Conservation (phyloP, 140 eudicot genomes). For the Erigeron philadelphicus region DNA sequence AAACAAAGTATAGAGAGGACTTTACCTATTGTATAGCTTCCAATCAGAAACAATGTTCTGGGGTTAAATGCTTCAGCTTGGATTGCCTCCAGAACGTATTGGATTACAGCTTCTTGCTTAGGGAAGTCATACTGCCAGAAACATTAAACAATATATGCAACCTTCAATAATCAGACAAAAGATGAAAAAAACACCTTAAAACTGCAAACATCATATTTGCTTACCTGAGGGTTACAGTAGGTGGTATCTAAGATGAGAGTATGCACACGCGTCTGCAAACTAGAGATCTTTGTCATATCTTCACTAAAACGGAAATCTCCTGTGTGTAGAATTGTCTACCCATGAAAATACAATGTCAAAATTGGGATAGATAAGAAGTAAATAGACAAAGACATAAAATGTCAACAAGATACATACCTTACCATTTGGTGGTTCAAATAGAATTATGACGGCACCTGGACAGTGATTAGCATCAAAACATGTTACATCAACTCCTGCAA, state of each 20-base stretch:
- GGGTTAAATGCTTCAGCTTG: conserved; percentile 97
- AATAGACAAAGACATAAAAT: neutral
- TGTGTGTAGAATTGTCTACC: conserved; percentile 84
- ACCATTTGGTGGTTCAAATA: conserved; percentile 81
- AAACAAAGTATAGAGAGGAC: neutral
- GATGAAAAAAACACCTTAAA: neutral
- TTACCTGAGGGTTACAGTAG: conserved; percentile 91
- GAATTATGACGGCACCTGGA: conserved; percentile 79
- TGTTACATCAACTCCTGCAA: conserved; percentile 73
- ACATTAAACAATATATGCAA: conserved; percentile 9
- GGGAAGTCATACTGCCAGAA: conserved; percentile 89
- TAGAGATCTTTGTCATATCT: conserved; percentile 47
- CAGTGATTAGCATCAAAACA: conserved; percentile 98
- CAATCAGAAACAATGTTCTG: conserved; percentile 76
- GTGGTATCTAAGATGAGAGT: conserved; percentile 91
- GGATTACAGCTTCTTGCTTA: conserved; percentile 89
- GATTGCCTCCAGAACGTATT: conserved; percentile 89
- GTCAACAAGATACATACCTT: conserved; percentile 44
- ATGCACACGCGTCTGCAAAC: conserved; percentile 50
- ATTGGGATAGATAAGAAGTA: conserved; percentile 19
- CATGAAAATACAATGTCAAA: conserved; percentile 21
- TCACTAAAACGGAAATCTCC: conserved; percentile 89
- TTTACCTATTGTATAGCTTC: conserved; percentile 93
- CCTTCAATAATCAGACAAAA: neutral
- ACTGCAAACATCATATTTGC: neutral